Evolutionary conservation across 2,329 filamentous ascomycete genomes (phyloP), one percentile per base, ranked within the genome.

Genomic region (Mollisia scopiformis): DNA sequence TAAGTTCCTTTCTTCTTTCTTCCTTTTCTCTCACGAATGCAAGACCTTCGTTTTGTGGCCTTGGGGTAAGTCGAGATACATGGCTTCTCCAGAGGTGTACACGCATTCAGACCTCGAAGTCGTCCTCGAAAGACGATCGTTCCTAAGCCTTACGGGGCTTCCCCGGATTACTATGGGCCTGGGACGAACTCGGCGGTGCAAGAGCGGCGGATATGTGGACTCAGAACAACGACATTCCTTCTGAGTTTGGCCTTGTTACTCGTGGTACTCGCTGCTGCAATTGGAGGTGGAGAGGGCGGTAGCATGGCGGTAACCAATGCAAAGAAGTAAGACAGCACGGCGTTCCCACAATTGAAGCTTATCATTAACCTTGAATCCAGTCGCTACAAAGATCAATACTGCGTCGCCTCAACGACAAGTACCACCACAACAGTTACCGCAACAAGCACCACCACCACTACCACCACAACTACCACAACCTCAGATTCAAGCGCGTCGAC

Each of bases 281-380:
- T 66, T 31, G 63, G 63, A 5, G 61, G 56, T 21, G 63, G 61
- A 10, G 57, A 63, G 37, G 63, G 63, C 21, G 61, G 58, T 11
- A 59, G 56, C 6, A 59, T 66, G 37, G 62, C 62, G 10, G 60
- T 63, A 13, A 62, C 58, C 21, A 63, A 63, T 59, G 63, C 63
- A 6, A 63, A 58, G 37, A 61, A 49, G 49, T 55, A 41, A 41
- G 54, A 49, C 31, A 52, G 7, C 43, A 5, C 25, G 6, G 5
- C 25, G 10, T 25, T 25, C 6, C 25, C 6, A 47, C 10, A 11
- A 47, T 23, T n/a, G 13, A 8, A 39, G 16, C 8, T 19, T 39
- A 39, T 23, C 8, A 8, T 25, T 8, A 6, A n/a, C 27, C 23
- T 49, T 3, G 13, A 19, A 14, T 10, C 6, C 46, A 28, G 46